These are phyloP conservation scores for Trichoderma virens DNA, from an alignment of 495 filamentous ascomycete species.

Conservation along the genomic window DNA sequence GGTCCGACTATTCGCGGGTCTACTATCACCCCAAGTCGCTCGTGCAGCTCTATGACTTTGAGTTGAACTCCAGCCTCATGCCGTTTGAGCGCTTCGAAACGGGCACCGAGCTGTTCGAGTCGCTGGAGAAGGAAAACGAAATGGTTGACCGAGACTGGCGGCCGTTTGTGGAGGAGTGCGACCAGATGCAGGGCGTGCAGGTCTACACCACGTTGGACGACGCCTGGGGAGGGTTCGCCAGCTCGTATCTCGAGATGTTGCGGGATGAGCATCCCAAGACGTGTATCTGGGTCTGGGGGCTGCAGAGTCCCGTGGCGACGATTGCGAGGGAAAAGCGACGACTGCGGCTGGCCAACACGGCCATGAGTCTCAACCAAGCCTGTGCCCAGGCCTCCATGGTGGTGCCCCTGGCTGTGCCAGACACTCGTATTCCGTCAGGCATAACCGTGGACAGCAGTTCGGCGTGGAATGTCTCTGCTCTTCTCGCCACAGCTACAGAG, in stretches of 20 bases:
- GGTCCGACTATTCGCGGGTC: slow-evolving; percentile 88
- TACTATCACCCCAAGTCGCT: slow-evolving; percentile 90
- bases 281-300: slow-evolving; percentile 76
- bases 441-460: slow-evolving; percentile 57
- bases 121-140: slow-evolving; percentile 78
- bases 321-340: slow-evolving; percentile 29
- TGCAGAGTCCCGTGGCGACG: slow-evolving; percentile 37
- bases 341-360: slow-evolving; percentile 55
- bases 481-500: slow-evolving; percentile 74
- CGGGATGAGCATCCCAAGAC: slow-evolving; percentile 88
- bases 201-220: slow-evolving; percentile 72
- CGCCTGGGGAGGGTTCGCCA: slow-evolving; percentile 87
- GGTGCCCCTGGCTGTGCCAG: slow-evolving; percentile 63
- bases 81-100: slow-evolving; percentile 76
- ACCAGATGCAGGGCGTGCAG: slow-evolving; percentile 83
- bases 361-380: slow-evolving; percentile 57
- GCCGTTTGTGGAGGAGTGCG: slow-evolving; percentile 84
- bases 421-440: slow-evolving; percentile 47
- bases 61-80: slow-evolving; percentile 64
- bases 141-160: slow-evolving; percentile 82
- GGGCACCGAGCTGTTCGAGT: slow-evolving; percentile 76
- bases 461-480: slow-evolving; percentile 72
- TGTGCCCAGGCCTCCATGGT: slow-evolving; percentile 68
- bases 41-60: slow-evolving; percentile 81
- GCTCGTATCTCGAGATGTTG: slow-evolving; percentile 69